phyloP scores from a whole-genome alignment of 139 green algal species.

The Chlamydomonas urium region DNA sequence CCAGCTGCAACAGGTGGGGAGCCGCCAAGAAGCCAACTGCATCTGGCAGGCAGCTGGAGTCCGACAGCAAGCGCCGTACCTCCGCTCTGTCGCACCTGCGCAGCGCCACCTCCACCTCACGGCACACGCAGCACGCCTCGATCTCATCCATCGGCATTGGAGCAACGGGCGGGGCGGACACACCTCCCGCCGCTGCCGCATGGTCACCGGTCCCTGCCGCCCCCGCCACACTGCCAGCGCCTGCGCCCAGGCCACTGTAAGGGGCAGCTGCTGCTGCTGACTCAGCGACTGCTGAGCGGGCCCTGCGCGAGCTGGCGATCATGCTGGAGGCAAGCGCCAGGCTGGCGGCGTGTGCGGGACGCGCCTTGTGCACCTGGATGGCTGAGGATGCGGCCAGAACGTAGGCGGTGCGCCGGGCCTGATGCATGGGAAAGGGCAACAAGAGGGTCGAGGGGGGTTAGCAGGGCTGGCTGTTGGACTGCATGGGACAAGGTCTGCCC shows the following conservation, averaged over 20 bases:
- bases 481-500: not conserved
- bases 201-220: too few relatives aligned
- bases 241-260: not conserved
- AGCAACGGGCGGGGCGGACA: not conserved
- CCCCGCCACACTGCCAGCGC: not conserved
- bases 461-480: not conserved
- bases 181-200: too few relatives aligned
- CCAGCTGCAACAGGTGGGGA: too few relatives aligned
- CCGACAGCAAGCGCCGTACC: too few relatives aligned
- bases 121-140: not conserved
- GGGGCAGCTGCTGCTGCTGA: not conserved
- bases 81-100: too few relatives aligned
- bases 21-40: too few relatives aligned
- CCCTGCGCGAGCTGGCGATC: not conserved
- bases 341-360: not conserved
- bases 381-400: not conserved
- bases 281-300: not conserved
- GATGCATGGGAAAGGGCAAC: not conserved
- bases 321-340: not conserved
- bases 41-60: too few relatives aligned
- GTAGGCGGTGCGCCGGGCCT: not conserved
- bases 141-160: not conserved
- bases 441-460: not conserved
- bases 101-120: too few relatives aligned
- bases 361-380: slow-evolving; percentile 1